Percentiles rank a stretch among this genome's conserved stretches.
Conservation (phyloP, 2,329 filamentous ascomycete species). For the Elsinoe ampelina region DNA sequence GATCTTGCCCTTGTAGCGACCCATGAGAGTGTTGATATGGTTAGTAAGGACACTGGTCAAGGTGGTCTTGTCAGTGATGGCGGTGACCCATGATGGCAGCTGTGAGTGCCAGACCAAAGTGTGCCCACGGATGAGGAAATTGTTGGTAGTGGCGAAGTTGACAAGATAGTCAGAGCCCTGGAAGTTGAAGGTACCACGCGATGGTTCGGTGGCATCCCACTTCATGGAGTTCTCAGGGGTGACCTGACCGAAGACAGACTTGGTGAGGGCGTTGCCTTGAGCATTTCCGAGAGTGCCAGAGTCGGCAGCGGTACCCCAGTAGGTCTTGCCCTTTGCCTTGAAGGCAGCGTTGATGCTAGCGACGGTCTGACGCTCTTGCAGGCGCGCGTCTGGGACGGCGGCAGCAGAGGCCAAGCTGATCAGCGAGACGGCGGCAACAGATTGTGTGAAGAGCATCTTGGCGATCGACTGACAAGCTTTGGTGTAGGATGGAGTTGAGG, state of each 20-base stretch:
- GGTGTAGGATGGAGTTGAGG: too few species aligned
- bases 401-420: not conserved
- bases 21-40: conserved; percentile 32
- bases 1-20: conserved; percentile 29
- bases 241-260: conserved; percentile 30
- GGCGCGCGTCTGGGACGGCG: not conserved
- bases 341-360: conserved; percentile 28
- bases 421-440: not conserved
- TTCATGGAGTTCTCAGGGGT: conserved; percentile 33
- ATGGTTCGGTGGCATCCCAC: conserved; percentile 32
- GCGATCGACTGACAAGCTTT: too few species aligned
- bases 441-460: not conserved
- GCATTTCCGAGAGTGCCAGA: conserved; percentile 17
- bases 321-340: conserved; percentile 55
- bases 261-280: conserved; percentile 46
- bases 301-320: conserved; percentile 44
- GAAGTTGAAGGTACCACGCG: conserved; percentile 28
- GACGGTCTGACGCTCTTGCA: not conserved
- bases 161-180: conserved; percentile 27
- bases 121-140: conserved; percentile 32
- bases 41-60: conserved; percentile 33
- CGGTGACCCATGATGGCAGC: conserved; percentile 31
- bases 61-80: conserved; percentile 31
- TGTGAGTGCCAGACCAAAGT: conserved; percentile 35
- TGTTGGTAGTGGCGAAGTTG: conserved; percentile 29